These are phyloP conservation scores for Cladorrhinum sp. DNA, from an alignment of 2,329 filamentous ascomycete species.

Conservation along the genomic window DNA sequence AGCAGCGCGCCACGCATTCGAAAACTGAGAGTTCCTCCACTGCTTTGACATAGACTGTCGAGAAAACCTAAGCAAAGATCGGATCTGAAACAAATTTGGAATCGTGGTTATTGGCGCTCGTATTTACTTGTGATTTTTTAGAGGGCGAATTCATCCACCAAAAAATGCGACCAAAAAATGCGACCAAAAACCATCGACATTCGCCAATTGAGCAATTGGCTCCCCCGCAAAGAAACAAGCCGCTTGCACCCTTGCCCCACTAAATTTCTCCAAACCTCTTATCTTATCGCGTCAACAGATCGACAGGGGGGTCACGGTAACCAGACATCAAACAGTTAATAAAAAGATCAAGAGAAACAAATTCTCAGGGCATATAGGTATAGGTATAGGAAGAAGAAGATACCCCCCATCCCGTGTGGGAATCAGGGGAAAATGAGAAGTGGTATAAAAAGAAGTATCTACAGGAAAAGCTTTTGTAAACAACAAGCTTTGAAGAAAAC, in stretches of 20 bases:
- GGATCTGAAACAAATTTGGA: too few relatives aligned
- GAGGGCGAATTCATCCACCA: too few relatives aligned
- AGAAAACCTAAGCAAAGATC: too few relatives aligned
- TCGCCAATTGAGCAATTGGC: too few relatives aligned
- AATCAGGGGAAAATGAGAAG: neutral
- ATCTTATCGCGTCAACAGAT: slow-evolving; percentile 9
- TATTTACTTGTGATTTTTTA: too few relatives aligned
- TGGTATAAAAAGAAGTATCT: slow-evolving; percentile 7
- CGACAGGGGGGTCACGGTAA: slow-evolving; percentile 1
- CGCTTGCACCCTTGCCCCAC: neutral
- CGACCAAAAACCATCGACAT: neutral
- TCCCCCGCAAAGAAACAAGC: neutral
- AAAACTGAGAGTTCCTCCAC: slow-evolving; percentile 14
- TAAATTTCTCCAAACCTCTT: slow-evolving; percentile 18
- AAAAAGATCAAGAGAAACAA: neutral
- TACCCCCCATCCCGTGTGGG: neutral
- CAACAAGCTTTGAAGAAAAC: neutral
- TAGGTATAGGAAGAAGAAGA: neutral
- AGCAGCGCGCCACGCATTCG: slow-evolving; percentile 28
- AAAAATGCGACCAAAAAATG: neutral
- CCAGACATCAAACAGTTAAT: neutral
- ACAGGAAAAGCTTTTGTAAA: slow-evolving; percentile 1
- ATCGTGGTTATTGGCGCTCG: too few relatives aligned
- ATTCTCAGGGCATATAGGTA: neutral
- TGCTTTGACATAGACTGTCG: slow-evolving; percentile 13